A percentile compares a stretch with the other conserved stretches of the same genome.
phyloP scores from a whole-genome alignment of 2,329 filamentous ascomycete species.

The Colletotrichum somersetense region DNA sequence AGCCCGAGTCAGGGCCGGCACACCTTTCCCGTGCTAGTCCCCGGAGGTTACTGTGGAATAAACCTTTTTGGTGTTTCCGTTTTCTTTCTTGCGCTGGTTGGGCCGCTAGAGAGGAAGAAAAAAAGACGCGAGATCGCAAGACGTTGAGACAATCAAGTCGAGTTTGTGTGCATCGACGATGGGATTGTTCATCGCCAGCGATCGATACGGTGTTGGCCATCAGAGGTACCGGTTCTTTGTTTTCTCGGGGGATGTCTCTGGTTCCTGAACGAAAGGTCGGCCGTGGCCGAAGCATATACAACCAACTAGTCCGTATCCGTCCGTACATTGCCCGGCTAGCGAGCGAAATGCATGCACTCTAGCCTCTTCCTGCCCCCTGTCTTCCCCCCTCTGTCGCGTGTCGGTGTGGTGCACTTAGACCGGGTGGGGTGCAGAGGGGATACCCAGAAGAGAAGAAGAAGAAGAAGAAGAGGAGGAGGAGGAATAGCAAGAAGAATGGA shows the following conservation, averaged over 20 bases:
- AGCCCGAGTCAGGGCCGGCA: slow-evolving; percentile 16
- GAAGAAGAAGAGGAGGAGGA: not conserved
- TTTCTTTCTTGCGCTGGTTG: not conserved
- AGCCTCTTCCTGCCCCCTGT: not conserved
- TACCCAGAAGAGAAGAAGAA: slow-evolving; percentile 9
- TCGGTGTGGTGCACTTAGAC: not conserved
- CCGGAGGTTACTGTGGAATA: not conserved
- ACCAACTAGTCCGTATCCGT: too few species aligned
- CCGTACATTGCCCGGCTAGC: too few species aligned
- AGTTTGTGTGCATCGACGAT: slow-evolving; percentile 14
- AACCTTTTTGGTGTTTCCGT: not conserved
- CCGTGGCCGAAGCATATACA: too few species aligned
- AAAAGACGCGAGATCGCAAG: not conserved
- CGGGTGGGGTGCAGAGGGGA: not conserved
- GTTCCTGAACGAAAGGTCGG: too few species aligned
- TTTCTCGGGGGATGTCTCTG: not conserved
- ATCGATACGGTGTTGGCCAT: slow-evolving; percentile 6
- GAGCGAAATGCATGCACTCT: slow-evolving; percentile 28
- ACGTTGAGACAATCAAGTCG: not conserved
- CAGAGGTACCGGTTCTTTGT: not conserved
- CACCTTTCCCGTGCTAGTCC: not conserved
- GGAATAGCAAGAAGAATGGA: too few species aligned
- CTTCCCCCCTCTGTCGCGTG: not conserved
- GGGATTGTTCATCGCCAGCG: slow-evolving; percentile 7
- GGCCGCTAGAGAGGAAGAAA: not conserved